A percentile compares a stretch with the other conserved stretches of the same genome.
Evolutionary conservation across 202 grass and related monocot genomes (phyloP).

Genomic region (Elaeis oleifera): DNA sequence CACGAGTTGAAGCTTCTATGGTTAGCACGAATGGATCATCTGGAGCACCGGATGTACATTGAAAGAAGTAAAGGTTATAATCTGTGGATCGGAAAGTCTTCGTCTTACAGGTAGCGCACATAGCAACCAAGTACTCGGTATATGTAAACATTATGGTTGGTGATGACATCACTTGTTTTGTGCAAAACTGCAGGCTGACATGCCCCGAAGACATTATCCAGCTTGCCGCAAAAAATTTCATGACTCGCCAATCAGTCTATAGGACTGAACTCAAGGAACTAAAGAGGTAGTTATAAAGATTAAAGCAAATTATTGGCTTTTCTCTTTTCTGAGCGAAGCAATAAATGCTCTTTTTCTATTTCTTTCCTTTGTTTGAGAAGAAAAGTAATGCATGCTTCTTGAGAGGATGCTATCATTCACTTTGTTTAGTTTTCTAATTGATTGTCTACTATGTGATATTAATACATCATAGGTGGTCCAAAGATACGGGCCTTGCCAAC

Average conservation of each 20-base stretch:
- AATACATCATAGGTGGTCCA: conserved; percentile 1
- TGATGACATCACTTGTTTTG: background rate
- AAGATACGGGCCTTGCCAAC: background rate
- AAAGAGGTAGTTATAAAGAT: background rate
- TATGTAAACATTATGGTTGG: background rate
- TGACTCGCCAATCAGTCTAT: conserved; percentile 2
- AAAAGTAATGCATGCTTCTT: no score
- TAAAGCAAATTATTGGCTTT: background rate
- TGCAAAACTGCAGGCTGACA: background rate
- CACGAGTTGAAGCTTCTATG: background rate
- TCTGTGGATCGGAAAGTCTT: no score
- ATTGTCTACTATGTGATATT: no score
- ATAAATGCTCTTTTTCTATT: background rate
- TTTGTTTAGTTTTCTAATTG: no score
- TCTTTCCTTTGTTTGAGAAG: no score
- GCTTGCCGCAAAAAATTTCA: background rate
- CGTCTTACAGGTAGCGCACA: no score
- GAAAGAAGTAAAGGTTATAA: background rate
- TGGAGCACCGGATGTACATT: conserved; percentile 13
- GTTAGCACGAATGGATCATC: conserved; percentile 15
- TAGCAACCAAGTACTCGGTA: no score
- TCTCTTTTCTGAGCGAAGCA: no score
- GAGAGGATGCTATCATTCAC: no score
- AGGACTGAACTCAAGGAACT: background rate
- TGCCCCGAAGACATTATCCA: background rate